These are phyloP conservation scores for Rhynchospora tenuis DNA, from an alignment of 176 grass and related monocot species.

Conservation along the genomic window DNA sequence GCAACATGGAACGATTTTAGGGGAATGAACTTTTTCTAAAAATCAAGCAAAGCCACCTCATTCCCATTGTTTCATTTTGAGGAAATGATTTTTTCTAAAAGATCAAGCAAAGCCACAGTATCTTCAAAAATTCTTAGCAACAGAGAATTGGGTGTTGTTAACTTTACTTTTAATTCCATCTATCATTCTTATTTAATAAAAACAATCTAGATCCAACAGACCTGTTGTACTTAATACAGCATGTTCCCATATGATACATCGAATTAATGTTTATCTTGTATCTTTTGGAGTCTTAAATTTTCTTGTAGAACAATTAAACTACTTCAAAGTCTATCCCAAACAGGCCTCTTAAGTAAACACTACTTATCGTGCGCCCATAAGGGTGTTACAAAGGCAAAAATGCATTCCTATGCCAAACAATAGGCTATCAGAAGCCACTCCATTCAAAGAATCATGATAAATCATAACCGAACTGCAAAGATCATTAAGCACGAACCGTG, in stretches of 20 bases:
- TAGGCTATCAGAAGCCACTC: constrained; percentile 20
- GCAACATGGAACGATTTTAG: not conserved
- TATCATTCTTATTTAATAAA: not conserved
- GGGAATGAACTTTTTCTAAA: not conserved
- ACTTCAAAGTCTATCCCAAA: not conserved
- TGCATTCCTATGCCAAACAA: constrained; percentile 7
- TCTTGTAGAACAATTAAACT: not conserved
- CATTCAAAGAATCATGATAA: not conserved
- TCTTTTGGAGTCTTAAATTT: not conserved
- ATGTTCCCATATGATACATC: not conserved
- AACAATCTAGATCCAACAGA: not conserved
- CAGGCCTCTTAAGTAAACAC: not conserved
- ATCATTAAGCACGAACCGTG: constrained; percentile 35
- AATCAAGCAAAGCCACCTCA: not conserved
- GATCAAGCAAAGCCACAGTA: not conserved
- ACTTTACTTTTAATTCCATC: not conserved
- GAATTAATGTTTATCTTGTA: not conserved
- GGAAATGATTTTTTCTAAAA: not conserved
- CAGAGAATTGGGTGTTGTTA: too few species aligned
- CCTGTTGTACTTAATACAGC: not conserved
- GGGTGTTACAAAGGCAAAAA: not conserved
- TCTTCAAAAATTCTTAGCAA: not conserved
- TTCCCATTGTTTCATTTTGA: not conserved
- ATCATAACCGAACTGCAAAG: not conserved
- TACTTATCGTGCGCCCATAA: not conserved